Percentiles rank a stretch among this genome's conserved stretches.
Conservation (phyloP, 257 asterid genomes). For the Rubia yunnanensis region DNA sequence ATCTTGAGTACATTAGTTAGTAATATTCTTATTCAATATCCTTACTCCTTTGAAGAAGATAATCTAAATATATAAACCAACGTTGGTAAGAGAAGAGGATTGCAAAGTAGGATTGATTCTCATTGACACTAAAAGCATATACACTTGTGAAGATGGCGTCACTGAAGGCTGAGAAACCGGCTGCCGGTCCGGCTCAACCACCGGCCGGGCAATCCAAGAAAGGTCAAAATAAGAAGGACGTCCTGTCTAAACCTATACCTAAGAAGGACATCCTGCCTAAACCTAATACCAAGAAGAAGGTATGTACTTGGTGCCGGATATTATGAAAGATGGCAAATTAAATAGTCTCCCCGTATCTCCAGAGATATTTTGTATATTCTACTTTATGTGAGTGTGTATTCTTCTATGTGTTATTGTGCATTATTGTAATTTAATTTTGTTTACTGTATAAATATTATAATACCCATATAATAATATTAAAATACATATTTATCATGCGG, state of each 20-base stretch:
- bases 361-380: too few species aligned
- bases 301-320: background rate
- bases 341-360: too few species aligned
- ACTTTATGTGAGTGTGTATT: too few species aligned
- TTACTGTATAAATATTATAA: too few species aligned
- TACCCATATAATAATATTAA: too few species aligned
- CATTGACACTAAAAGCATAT: background rate
- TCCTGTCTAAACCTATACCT: constrained; percentile 16
- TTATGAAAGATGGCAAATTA: too few species aligned
- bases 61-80: constrained; percentile 21
- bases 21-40: constrained; percentile 3
- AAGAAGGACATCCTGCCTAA: constrained; percentile 19
- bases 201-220: constrained; percentile 17
- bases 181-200: constrained; percentile 24
- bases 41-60: too few species aligned
- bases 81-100: background rate
- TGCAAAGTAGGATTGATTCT: constrained; percentile 1
- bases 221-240: constrained; percentile 11
- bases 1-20: constrained; percentile 4
- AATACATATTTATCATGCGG: too few species aligned
- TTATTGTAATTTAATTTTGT: too few species aligned
- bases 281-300: constrained; percentile 32
- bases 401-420: too few species aligned
- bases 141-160: constrained; percentile 21
- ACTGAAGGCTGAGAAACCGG: constrained; percentile 25